Evolutionary conservation across 306 rosid genomes (phyloP), one percentile per base, ranked within the genome.

Genomic region (Pyrus pyrifolia): DNA sequence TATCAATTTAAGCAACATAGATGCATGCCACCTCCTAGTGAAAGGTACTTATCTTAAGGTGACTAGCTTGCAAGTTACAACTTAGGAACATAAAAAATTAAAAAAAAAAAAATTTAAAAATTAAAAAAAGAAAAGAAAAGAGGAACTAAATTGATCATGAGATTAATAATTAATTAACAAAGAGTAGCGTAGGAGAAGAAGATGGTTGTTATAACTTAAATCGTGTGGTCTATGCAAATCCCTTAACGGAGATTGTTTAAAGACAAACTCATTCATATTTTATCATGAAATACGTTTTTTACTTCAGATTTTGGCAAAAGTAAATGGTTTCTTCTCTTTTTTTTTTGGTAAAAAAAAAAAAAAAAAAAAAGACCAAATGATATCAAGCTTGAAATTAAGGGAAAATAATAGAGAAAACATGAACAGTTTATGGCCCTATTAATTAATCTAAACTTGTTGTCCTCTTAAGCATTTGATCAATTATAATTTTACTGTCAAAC

Each of bases 171-270:
- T 11, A 33, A 63, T 71, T 53, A 42, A 35, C 5, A 61, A 71
- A 27, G 76, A 25, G 73, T 66, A 35, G 78, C 81, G 83, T 83
- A 59, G 63, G 78, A 57, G 69, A 69, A 38, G 82, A 40, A 67
- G 66, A 70, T 65, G 57, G 38, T 77, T 78, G 69, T 44, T 67
- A 11, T 53, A 67, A 65, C 51, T 72, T 40, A 14, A 30, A 52
- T 69, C 61, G 55, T 59, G 44, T 61, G 45, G 73, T 29, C 40
- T 71, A 27, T 71, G 59, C 72, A 74, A 74, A 65, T 38, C 81
- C 63, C 45, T 66, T 68, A 25, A 60, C 17, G 2, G 7, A 5
- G n/a, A 5, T 51, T 51, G 0, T 17, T 18, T 40, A 40, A 40
- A 9, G n/a, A 5, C 61, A 10, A 22, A 11, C 62, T 57, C 27